Base-by-base conservation (phyloP, 148 eudicot species). In the Diospyros lotus region DNA sequence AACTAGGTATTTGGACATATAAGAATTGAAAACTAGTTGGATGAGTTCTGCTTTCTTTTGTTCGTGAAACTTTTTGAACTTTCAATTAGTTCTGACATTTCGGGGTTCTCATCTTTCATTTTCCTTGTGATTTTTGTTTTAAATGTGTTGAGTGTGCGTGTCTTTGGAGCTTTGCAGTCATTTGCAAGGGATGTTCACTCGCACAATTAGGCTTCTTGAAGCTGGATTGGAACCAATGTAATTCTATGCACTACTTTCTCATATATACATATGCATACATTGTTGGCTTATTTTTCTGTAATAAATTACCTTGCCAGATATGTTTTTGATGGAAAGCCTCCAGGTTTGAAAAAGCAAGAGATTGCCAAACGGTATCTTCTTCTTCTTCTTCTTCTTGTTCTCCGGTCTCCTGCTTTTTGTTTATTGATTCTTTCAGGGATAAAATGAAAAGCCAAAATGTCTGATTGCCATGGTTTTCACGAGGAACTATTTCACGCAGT, bases 221-320 rank as follows among this genome's bases (percentile, higher is more conserved):
- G 89, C 98, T 64, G 99, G 99, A 69, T 83, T 95, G 63, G 93
- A 93, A 89, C 99, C 99, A 66, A 93, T 93, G 97, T 95, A 88
- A 84, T 44, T 77, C 76, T 12, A 38, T 72, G 68, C 48, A 69
- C 52, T 66, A 5, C 51, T 66, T 9, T 67, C 9, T 4, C 1
- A 59, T 46, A 17, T 40, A 52, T 52, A 12, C 50, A 51, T 38
- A 17, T 17, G n/a, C 50, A 42, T 10, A 17, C 5, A 46, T 18
- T 58, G 14, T 11, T 5, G 59, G 1, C 39, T n/a, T 67, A 5
- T 58, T 43, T 58, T 66, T 73, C 2, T 4, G 54, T 67, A 9
- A 51, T 66, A 41, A 77, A 1, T 59, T 66, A 28, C 2, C 11
- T 67, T 44, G 28, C 40, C 46, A 95, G 99, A 17, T 95, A 95